phyloP scores from a whole-genome alignment of 2,329 filamentous ascomycete genomes.

The Diplodia seriata region DNA sequence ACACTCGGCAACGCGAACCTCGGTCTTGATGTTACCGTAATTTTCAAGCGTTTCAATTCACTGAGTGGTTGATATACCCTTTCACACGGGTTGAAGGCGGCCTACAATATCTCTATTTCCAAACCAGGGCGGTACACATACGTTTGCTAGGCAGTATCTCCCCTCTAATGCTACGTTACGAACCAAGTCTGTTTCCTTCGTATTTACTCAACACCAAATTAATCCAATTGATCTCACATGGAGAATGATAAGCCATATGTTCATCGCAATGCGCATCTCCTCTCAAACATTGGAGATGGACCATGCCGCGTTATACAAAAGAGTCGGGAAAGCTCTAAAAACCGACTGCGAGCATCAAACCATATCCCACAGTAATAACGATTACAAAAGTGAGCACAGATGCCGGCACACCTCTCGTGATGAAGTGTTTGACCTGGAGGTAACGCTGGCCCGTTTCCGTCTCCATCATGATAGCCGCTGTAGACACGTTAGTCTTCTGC shows the following conservation, averaged over 20 bases:
- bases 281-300: neutral
- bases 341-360: constrained; percentile 79
- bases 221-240: neutral
- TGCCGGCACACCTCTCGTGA: constrained; percentile 88
- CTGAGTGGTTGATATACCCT: neutral
- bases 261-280: neutral
- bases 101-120: neutral
- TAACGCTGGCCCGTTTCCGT: constrained; percentile 88
- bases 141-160: neutral
- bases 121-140: neutral
- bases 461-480: constrained; percentile 97
- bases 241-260: neutral
- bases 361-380: constrained; percentile 88
- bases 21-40: neutral
- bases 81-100: no score
- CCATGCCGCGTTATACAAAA: neutral
- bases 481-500: constrained; percentile 13
- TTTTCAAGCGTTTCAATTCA: neutral
- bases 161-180: constrained; percentile 21
- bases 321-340: constrained; percentile 54
- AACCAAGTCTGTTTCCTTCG: neutral
- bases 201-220: neutral
- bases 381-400: constrained; percentile 82
- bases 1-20: neutral
- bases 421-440: constrained; percentile 89